These are phyloP conservation scores for Angomonas deanei DNA, from an alignment of 208 protist genomes.

Conservation along the genomic window DNA sequence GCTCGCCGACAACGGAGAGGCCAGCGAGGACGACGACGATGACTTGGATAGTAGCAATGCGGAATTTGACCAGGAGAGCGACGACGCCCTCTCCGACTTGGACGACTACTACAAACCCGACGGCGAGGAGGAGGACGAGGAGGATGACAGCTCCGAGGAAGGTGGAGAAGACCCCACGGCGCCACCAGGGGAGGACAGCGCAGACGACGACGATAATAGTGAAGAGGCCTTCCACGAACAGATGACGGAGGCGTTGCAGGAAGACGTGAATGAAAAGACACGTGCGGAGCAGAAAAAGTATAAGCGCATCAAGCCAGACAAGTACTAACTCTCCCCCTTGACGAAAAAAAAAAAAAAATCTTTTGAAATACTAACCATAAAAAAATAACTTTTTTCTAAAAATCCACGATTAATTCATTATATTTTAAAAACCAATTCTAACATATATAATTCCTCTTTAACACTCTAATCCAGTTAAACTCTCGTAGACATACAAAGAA, in stretches of 20 bases:
- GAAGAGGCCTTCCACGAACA: conserved; percentile 20
- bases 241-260: conserved; percentile 49
- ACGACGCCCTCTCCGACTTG: neutral
- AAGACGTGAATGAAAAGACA: conserved; percentile 25
- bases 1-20: neutral
- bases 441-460: no score
- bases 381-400: conserved; percentile 7
- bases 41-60: neutral
- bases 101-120: conserved; percentile 11
- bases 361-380: neutral
- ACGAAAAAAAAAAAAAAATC: neutral
- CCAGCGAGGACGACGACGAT: conserved; percentile 25
- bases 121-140: conserved; percentile 19
- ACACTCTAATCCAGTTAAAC: no score
- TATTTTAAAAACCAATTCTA: no score
- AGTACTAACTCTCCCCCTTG: neutral
- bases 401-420: no score
- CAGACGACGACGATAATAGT: conserved; percentile 28
- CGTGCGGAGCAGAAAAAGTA: conserved; percentile 31
- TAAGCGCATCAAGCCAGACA: conserved; percentile 56
- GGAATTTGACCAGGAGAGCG: conserved; percentile 12
- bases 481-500: no score
- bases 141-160: conserved; percentile 18
- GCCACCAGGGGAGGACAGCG: conserved; percentile 10
- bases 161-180: conserved; percentile 19